Conservation (phyloP, 2,329 filamentous ascomycete species). For the Escovopsis sp. region DNA sequence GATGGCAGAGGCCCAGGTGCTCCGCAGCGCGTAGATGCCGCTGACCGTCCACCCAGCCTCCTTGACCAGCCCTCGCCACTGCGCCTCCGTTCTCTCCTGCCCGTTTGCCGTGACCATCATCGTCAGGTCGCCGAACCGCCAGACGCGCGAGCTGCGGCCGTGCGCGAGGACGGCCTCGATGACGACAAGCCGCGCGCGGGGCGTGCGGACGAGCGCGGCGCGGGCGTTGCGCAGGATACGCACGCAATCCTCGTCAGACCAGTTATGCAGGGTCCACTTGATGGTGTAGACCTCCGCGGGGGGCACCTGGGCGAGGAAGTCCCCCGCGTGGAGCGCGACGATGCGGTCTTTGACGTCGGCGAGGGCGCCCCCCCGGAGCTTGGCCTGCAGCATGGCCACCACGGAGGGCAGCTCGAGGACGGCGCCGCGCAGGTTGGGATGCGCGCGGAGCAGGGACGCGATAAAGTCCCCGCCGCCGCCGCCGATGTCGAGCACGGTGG, state of each 20-base stretch:
- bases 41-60: conserved; percentile 16
- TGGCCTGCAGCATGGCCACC: conserved; percentile 14
- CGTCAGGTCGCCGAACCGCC: conserved; percentile 23
- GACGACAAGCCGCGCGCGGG: conserved; percentile 18
- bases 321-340: conserved; percentile 14
- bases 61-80: conserved; percentile 16
- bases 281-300: conserved; percentile 14
- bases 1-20: conserved; percentile 3
- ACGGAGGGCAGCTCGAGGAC: conserved; percentile 20
- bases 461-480: conserved; percentile 24
- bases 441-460: conserved; percentile 16
- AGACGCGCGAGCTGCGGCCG: conserved; percentile 14
- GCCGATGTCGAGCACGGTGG: conserved; percentile 22
- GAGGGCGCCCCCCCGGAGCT: conserved; percentile 18
- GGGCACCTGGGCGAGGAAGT: conserved; percentile 22
- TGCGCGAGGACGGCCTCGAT: conserved; percentile 21
- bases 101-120: conserved; percentile 23
- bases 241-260: conserved; percentile 18
- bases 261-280: conserved; percentile 29
- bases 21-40: neutral
- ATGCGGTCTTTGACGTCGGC: conserved; percentile 18
- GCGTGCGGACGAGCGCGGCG: conserved; percentile 12
- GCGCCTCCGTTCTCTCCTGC: conserved; percentile 14
- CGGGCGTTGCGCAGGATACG: conserved; percentile 16
- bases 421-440: conserved; percentile 16